A percentile compares a stretch with the other conserved stretches of the same genome.
Conservation (phyloP, 2,329 filamentous ascomycete species). For the Fusarium torreyae region DNA sequence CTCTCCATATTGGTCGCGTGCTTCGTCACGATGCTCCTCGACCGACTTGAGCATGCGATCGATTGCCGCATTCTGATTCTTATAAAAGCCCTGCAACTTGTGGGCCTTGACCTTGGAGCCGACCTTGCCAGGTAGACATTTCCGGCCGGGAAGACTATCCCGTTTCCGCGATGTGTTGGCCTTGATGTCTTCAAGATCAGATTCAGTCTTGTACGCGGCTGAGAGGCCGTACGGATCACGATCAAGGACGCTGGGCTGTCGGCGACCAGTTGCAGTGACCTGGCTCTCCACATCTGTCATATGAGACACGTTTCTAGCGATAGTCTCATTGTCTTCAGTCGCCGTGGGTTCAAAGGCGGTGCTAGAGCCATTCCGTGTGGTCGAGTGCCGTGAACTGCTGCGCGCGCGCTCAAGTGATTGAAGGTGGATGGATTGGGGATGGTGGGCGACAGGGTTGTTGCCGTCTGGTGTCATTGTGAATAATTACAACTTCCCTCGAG, state of each 20-base stretch:
- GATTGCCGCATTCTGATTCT: constrained; percentile 93
- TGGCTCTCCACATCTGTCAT: constrained; percentile 67
- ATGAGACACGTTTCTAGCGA: constrained; percentile 60
- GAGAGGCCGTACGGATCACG: constrained; percentile 88
- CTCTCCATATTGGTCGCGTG: constrained; percentile 83
- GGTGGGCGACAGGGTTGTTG: constrained; percentile 60
- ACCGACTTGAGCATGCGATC: constrained; percentile 92
- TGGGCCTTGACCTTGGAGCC: constrained; percentile 58
- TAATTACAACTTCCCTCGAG: neutral
- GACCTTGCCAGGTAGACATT: constrained; percentile 38
- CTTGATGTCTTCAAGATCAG: constrained; percentile 82
- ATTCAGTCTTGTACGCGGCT: constrained; percentile 80
- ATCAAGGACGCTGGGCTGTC: constrained; percentile 63
- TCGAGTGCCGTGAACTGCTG: constrained; percentile 51
- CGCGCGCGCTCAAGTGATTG: constrained; percentile 53
- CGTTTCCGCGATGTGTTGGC: constrained; percentile 87
- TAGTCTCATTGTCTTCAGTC: constrained; percentile 56
- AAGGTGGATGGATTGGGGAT: constrained; percentile 62
- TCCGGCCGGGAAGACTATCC: constrained; percentile 56
- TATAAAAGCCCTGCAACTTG: constrained; percentile 86
- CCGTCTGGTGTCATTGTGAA: constrained; percentile 60
- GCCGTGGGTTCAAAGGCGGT: constrained; percentile 62
- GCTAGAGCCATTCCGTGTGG: constrained; percentile 58
- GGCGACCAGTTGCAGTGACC: constrained; percentile 52
- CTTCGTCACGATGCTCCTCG: constrained; percentile 88